phyloP scores from a whole-genome alignment of 1,284 basidiomycete species.

The Puccinia horiana region DNA sequence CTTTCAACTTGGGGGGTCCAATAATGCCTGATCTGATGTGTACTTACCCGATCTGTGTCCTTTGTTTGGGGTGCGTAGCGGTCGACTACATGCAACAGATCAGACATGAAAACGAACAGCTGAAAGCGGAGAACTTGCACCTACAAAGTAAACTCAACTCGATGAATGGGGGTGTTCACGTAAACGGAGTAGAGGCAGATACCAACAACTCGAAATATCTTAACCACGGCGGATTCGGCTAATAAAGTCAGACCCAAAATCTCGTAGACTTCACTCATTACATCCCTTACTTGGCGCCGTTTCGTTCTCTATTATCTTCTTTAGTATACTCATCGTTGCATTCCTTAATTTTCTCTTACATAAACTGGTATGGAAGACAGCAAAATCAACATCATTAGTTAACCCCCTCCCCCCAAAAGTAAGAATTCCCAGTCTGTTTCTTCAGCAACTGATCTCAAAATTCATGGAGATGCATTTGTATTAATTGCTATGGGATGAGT shows the following conservation, averaged over 20 bases:
- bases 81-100: constrained; percentile 44
- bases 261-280: neutral
- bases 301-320: neutral
- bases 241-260: neutral
- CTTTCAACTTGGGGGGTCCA: neutral
- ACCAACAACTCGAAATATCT: neutral
- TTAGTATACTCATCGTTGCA: neutral
- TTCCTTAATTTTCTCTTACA: neutral
- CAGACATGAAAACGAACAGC: constrained; percentile 14
- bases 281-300: neutral
- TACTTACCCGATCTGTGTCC: neutral
- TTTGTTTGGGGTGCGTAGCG: constrained; percentile 3
- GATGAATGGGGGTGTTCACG: neutral
- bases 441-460: no score
- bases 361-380: neutral
- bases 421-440: no score
- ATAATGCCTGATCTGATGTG: neutral
- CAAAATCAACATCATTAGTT: neutral
- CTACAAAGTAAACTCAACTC: constrained; percentile 11
- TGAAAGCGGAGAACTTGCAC: constrained; percentile 36
- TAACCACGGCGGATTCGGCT: constrained; percentile 14
- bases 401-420: no score
- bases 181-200: neutral
- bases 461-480: no score
- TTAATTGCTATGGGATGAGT: no score